These are phyloP conservation scores for Rhexocercosporidium sp. DNA, from an alignment of 2,329 filamentous ascomycete species.

Conservation along the genomic window DNA sequence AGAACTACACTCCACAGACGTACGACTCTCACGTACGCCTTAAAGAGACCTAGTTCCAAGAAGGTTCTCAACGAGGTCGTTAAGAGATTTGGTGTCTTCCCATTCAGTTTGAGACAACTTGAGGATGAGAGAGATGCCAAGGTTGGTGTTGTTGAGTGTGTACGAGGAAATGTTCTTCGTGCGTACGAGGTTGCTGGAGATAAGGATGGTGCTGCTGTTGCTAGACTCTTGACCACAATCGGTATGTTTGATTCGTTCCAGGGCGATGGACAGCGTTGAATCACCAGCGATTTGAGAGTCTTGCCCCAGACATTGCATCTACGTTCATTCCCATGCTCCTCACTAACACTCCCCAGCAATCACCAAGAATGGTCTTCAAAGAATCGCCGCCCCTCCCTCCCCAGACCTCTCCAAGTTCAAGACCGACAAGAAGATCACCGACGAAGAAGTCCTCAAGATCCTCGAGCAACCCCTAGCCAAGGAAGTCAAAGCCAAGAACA, in stretches of 20 bases:
- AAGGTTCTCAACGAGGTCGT: conserved; percentile 93
- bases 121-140: conserved; percentile 95
- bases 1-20: conserved; percentile 91
- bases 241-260: conserved; percentile 63
- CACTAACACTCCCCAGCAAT: conserved; percentile 65
- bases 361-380: conserved; percentile 95
- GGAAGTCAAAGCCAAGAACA: conserved; percentile 92
- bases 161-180: conserved; percentile 88
- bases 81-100: conserved; percentile 97
- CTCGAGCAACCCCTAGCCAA: conserved; percentile 86
- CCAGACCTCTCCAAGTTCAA: conserved; percentile 83
- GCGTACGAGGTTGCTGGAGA: conserved; percentile 97
- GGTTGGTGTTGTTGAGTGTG: conserved; percentile 96
- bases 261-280: neutral
- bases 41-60: conserved; percentile 93
- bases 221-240: conserved; percentile 86
- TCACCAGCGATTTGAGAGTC: neutral
- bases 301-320: neutral
- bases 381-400: conserved; percentile 76
- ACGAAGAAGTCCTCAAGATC: conserved; percentile 94
- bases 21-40: conserved; percentile 86
- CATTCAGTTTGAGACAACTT: conserved; percentile 95
- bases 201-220: conserved; percentile 85
- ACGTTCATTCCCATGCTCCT: neutral
- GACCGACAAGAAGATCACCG: conserved; percentile 96